Evolutionary conservation across 345 rosid genomes (phyloP), one percentile per base, ranked within the genome.

Genomic region (Eucalyptus cladocalyx): DNA sequence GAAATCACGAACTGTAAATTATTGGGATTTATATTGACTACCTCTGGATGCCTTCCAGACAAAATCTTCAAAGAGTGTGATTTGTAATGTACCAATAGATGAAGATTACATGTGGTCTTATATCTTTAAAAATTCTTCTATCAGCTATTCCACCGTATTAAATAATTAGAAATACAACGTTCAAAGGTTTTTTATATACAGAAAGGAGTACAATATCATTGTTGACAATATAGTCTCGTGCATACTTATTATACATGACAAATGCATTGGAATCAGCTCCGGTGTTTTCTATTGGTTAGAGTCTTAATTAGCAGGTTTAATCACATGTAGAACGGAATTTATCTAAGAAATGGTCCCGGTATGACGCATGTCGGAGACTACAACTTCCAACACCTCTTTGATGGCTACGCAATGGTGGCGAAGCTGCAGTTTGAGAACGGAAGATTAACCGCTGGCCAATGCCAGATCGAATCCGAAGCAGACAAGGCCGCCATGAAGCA

Each of bases 281-380:
- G 58, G 26, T 15, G 32, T 47, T n/a, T 34, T 26, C 6, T 45
- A 26, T 86, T 69, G 48, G 30, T 30, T 24, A 54, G 60, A 69
- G 19, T 32, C 58, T 4, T 88, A n/a, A 81, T 40, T 23, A 37
- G 42, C 13, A 80, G 7, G 43, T 37, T 42, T 76, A 23, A 30
- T 54, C 92, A 19, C 42, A 92, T 94, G 96, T 95, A 97, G 99
- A 96, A 91, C 58, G 99, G 99, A 87, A 97, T 97, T 91, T 97
- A 97, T 93, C 93, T 97, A 32, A 94, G 99, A 87, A 97, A 97
- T 67, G 99, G 99, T 40, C 99, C 98, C 1, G 98, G 98, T 94
- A 81, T 97, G 99, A 53, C 24, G 99, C 93, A 97, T 92, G 90
- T 97, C 85, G 97, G 92, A 23, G 93, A 94, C 88, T 93, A 97